Evolutionary conservation across 306 rosid species (phyloP), one percentile per base, ranked within the genome.

Genomic region (Quercus aquifolioides): DNA sequence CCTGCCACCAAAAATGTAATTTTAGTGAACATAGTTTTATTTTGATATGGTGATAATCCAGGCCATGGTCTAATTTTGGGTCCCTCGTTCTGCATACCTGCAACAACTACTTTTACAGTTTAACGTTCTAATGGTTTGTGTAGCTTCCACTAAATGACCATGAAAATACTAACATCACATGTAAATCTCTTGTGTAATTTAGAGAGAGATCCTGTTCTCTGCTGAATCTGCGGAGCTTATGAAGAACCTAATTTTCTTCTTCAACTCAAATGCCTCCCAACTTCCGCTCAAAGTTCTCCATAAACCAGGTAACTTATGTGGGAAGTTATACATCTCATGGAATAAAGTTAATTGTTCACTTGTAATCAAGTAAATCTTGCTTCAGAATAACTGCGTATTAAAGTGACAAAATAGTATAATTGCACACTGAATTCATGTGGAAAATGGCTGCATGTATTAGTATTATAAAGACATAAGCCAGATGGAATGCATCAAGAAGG

Each of bases 151-250:
- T 28, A 17, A 26, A 6, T 64, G 18, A 64, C 6, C 19, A 13
- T 7, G 70, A 30, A 71, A 21, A 21, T 4, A 55, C 62, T 74
- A 41, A 83, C 49, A 17, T 74, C 23, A 41, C 58, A 38, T 54
- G 56, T 69, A 11, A 80, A 23, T 20, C 46, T 75, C 6, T 71
- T 62, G 49, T 78, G 38, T 15, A 51, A 74, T 81, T 69, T 75
- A 94, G 98, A 94, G 98, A 82, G 98, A 94, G 85, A 80, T 92
- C 69, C 85, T 94, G 14, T 88, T 82, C 31, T 77, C 89, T 23
- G 80, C 94, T 21, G 97, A 92, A 76, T 89, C 98, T n/a, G 72
- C 60, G 64, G 92, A 89, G 86, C 89, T 88, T 59, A 85, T 88
- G 86, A 87, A 84, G 86, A 87, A 87, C 86, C 78, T 92, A 81